A percentile compares a stretch with the other conserved stretches of the same genome.
These are phyloP conservation scores for Trichoderma sp. DNA, from an alignment of 2,329 filamentous ascomycete genomes.

Conservation along the genomic window DNA sequence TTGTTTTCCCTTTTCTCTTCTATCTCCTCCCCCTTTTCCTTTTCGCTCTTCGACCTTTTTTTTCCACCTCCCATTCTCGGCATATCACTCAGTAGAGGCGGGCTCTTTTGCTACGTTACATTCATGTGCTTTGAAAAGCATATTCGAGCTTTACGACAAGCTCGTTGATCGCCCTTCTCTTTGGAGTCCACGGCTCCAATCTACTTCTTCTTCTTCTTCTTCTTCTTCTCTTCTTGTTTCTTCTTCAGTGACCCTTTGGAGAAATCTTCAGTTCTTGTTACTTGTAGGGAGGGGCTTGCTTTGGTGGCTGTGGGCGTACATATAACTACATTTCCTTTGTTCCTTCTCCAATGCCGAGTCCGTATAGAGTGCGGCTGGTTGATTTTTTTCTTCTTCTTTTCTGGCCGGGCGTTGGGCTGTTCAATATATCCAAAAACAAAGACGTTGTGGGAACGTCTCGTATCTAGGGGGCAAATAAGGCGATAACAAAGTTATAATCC, in stretches of 20 bases:
- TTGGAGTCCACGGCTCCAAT: background rate
- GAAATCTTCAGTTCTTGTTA: background rate
- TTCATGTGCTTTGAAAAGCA: background rate
- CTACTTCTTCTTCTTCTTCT: background rate
- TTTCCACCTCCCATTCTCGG: background rate
- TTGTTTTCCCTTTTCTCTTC: background rate
- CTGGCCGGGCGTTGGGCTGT: conserved; percentile 11
- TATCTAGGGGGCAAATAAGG: conserved; percentile 13
- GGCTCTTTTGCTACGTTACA: conserved; percentile 17
- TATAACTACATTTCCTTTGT: conserved; percentile 12
- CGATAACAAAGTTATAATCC: conserved; percentile 16
- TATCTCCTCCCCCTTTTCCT: background rate
- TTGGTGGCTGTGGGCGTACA: conserved; percentile 1
- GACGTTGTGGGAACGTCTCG: conserved; percentile 15
- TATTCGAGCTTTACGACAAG: background rate
- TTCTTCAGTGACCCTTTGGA: background rate
- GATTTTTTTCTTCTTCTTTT: background rate
- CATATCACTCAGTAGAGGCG: conserved; percentile 22
- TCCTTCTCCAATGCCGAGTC: background rate
- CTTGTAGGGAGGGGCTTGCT: background rate
- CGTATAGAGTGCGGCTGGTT: conserved; percentile 8
- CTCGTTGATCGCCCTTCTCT: background rate
- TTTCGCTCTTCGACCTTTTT: background rate
- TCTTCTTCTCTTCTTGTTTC: background rate
- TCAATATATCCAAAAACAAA: conserved; percentile 19